Evolutionary conservation across 225 moss, liverwort and hornwort genomes (phyloP).

Genomic region (Rhytidiadelphus loreus): DNA sequence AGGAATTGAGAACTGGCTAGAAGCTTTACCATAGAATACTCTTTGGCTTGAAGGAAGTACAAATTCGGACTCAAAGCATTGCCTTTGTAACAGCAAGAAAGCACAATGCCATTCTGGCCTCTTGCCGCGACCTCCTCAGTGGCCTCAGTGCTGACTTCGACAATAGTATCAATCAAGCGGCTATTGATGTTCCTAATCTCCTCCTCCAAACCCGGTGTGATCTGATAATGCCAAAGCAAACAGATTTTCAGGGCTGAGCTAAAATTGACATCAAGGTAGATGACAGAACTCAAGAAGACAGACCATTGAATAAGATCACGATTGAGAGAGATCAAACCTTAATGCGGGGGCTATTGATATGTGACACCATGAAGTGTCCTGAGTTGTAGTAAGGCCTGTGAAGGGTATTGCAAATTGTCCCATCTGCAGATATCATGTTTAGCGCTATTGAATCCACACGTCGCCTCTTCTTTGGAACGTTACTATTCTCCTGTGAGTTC

Average conservation of each 20-base stretch:
- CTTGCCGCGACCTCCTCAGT: slow-evolving; percentile 75
- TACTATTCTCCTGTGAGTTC: slow-evolving; percentile 43
- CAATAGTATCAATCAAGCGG: slow-evolving; percentile 77
- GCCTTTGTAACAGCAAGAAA: slow-evolving; percentile 76
- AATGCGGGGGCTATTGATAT: slow-evolving; percentile 55
- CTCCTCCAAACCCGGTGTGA: slow-evolving; percentile 50
- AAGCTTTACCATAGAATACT: slow-evolving; percentile 36
- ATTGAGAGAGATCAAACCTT: slow-evolving; percentile 34
- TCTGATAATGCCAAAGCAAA: slow-evolving; percentile 22
- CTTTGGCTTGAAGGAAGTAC: slow-evolving; percentile 37
- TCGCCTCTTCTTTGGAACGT: slow-evolving; percentile 33
- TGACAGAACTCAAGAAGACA: neutral
- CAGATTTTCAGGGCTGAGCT: neutral
- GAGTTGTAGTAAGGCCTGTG: slow-evolving; percentile 38
- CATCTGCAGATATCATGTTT: slow-evolving; percentile 54
- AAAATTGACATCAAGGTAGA: neutral
- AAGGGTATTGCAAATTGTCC: slow-evolving; percentile 53
- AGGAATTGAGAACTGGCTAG: neutral
- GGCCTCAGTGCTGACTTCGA: slow-evolving; percentile 73
- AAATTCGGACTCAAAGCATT: slow-evolving; percentile 61
- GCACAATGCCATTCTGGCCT: slow-evolving; percentile 76
- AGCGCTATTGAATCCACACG: slow-evolving; percentile 76
- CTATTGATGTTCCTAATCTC: slow-evolving; percentile 70
- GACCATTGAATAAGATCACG: neutral
- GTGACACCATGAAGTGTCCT: slow-evolving; percentile 32